phyloP scores from a whole-genome alignment of 2,329 filamentous ascomycete genomes.

The Alternaria sp. region DNA sequence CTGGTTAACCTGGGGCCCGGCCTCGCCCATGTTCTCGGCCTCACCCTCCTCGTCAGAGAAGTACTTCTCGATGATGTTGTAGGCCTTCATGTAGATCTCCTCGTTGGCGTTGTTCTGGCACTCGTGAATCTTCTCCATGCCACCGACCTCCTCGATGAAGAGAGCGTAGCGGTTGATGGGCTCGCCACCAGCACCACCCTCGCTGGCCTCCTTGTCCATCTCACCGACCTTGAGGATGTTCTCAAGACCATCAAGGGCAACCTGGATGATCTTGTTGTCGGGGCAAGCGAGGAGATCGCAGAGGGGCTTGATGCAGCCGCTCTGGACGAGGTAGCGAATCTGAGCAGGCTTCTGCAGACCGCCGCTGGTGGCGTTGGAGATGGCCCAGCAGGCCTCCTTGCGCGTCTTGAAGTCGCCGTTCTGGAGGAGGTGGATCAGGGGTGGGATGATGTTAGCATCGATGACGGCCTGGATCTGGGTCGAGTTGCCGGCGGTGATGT shows the following conservation, averaged over 20 bases:
- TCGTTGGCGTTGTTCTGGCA: slow-evolving; percentile 99
- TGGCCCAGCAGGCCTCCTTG: slow-evolving; percentile 99
- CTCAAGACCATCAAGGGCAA: slow-evolving; percentile 95
- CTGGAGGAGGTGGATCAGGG: slow-evolving; percentile 92
- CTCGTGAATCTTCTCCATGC: slow-evolving; percentile 99
- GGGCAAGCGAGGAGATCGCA: slow-evolving; percentile 95
- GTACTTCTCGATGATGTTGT: slow-evolving; percentile 99
- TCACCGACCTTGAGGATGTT: slow-evolving; percentile 99
- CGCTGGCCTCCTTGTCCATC: slow-evolving; percentile 90
- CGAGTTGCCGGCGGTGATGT: slow-evolving; percentile 97
- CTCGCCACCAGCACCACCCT: slow-evolving; percentile 66
- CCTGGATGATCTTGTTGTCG: slow-evolving; percentile 99
- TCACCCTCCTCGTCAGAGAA: slow-evolving; percentile 97
- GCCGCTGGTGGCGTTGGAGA: slow-evolving; percentile 96
- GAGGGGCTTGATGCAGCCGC: slow-evolving; percentile 96
- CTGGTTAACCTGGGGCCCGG: slow-evolving; percentile 75
- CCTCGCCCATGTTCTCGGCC: slow-evolving; percentile 77
- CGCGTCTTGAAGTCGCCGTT: slow-evolving; percentile 99
- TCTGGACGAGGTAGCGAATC: slow-evolving; percentile 91
- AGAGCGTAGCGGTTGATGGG: slow-evolving; percentile 94
- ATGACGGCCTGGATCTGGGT: slow-evolving; percentile 97
- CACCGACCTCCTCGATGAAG: slow-evolving; percentile 97
- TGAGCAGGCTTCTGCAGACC: slow-evolving; percentile 98
- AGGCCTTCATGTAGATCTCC: slow-evolving; percentile 99
- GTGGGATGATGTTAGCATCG: slow-evolving; percentile 95